Conservation (phyloP, 1,139 yeast genomes). For the Waltiozyma sp. region DNA sequence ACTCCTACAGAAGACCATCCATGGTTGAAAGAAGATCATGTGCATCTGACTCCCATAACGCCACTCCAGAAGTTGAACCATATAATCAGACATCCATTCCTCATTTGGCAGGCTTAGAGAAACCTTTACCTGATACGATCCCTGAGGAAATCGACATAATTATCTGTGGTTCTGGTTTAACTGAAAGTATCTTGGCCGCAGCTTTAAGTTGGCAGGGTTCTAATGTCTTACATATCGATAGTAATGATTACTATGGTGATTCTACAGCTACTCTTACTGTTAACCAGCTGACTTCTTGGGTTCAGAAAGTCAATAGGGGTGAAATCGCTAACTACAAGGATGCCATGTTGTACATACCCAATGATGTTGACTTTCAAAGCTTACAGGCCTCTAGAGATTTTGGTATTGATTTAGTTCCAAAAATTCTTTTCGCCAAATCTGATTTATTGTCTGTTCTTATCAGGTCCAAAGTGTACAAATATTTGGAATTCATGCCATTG, state of each 20-base stretch:
- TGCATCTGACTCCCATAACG: conserved; percentile 7
- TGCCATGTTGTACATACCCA: conserved; percentile 66
- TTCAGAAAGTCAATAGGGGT: conserved; percentile 42
- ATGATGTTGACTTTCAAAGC: conserved; percentile 27
- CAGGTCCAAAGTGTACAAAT: conserved; percentile 79
- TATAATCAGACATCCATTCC: conserved; percentile 32
- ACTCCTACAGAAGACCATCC: conserved; percentile 37
- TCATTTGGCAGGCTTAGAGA: conserved; percentile 65
- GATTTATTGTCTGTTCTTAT: conserved; percentile 71
- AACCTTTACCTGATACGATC: conserved; percentile 39
- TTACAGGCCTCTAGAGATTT: conserved; percentile 55
- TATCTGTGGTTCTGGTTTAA: conserved; percentile 85
- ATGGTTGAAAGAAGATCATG: conserved; percentile 58
- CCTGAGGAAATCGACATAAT: conserved; percentile 76
- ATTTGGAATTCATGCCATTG: conserved; percentile 84
- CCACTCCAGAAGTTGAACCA: not conserved
- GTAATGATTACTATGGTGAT: conserved; percentile 80
- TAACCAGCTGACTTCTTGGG: conserved; percentile 79
- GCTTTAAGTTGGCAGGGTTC: conserved; percentile 96
- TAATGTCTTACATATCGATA: conserved; percentile 78
- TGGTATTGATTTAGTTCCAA: conserved; percentile 85
- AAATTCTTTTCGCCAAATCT: conserved; percentile 76
- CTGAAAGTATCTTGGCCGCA: conserved; percentile 83
- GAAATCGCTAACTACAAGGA: conserved; percentile 37
- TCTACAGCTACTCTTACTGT: conserved; percentile 74